Conservation (phyloP, 257 asterid species). For the Anisodus acutangulus region DNA sequence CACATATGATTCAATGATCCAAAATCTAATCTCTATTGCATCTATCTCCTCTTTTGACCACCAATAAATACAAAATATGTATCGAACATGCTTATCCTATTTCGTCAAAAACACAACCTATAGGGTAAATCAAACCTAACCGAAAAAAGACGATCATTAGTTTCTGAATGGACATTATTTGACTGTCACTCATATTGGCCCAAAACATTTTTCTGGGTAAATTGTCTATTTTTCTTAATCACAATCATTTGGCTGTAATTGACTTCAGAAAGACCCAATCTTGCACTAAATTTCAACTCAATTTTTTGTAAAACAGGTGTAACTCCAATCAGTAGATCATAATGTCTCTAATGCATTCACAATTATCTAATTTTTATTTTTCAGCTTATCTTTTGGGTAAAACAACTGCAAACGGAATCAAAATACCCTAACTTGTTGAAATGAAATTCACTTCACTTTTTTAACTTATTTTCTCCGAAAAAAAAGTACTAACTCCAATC, state of each 20-base stretch:
- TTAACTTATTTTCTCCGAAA: not conserved
- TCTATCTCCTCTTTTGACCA: not conserved
- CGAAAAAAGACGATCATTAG: not conserved
- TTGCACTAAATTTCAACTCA: not conserved
- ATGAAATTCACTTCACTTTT: not conserved
- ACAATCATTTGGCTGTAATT: constrained; percentile 44
- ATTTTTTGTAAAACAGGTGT: not conserved
- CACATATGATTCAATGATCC: not conserved
- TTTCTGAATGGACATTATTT: constrained; percentile 6
- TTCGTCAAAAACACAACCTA: not conserved
- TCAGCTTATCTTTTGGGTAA: not conserved
- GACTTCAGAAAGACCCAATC: constrained; percentile 31
- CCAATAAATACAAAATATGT: constrained; percentile 4
- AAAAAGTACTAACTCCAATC: not conserved
- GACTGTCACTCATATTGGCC: not conserved
- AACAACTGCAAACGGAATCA: not conserved
- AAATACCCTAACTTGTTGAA: constrained; percentile 4
- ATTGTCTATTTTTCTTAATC: not conserved
- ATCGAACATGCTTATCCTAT: not conserved
- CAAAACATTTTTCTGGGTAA: not conserved
- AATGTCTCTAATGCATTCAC: not conserved
- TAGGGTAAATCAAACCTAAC: not conserved
- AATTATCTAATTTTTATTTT: not conserved
- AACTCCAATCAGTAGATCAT: constrained; percentile 17
- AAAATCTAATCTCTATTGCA: not conserved